Percentiles rank a stretch among this genome's conserved stretches.
phyloP scores from a whole-genome alignment of 129 eudicot genomes.

The Logfia minima region DNA sequence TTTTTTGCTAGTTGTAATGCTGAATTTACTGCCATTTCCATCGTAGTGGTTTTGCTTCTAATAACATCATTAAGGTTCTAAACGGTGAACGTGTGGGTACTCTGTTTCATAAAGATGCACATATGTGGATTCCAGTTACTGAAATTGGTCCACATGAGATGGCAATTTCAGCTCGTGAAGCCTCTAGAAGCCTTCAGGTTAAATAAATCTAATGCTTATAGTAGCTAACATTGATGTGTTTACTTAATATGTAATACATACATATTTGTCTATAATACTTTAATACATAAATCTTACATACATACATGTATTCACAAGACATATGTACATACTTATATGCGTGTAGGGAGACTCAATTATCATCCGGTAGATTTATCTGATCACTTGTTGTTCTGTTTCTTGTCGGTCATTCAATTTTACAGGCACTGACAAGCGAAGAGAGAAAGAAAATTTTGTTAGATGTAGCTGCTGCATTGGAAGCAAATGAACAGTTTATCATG shows the following conservation, averaged over 20 bases:
- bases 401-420: background rate
- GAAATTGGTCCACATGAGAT: constrained; percentile 71
- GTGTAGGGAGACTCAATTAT: background rate
- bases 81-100: constrained; percentile 79
- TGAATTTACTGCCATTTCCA: constrained; percentile 19
- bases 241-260: constrained; percentile 2
- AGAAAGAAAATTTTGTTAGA: constrained; percentile 69
- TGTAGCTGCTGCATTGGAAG: constrained; percentile 78
- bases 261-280: background rate
- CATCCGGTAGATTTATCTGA: background rate
- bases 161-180: constrained; percentile 85
- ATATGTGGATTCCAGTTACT: constrained; percentile 49
- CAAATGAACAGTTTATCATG: constrained; percentile 49
- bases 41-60: constrained; percentile 65
- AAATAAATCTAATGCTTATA: constrained; percentile 14
- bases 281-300: background rate
- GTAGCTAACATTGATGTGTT: background rate
- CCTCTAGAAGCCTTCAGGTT: constrained; percentile 84
- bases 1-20: background rate
- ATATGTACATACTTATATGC: background rate
- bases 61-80: constrained; percentile 69
- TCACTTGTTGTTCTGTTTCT: constrained; percentile 1
- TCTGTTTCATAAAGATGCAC: constrained; percentile 79
- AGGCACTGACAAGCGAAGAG: constrained; percentile 65
- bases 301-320: background rate